Conservation (phyloP, 306 rosid species). For the Dalbergia cochinchinensis region DNA sequence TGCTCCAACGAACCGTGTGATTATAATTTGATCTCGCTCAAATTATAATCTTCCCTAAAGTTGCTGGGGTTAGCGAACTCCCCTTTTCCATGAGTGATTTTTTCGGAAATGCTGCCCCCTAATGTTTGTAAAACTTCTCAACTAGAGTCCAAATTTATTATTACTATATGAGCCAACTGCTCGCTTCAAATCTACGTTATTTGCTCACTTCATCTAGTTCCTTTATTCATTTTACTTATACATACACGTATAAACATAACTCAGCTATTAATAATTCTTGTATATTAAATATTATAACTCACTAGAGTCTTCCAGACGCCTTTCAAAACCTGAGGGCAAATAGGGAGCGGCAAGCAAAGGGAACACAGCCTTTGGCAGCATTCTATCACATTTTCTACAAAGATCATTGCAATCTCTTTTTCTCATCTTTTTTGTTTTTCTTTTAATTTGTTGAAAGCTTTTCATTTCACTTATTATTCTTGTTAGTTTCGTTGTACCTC, state of each 20-base stretch:
- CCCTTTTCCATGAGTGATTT: too few relatives aligned
- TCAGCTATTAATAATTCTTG: background rate
- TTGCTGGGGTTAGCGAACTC: too few relatives aligned
- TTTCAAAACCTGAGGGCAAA: background rate
- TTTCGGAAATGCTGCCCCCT: background rate
- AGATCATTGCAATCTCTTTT: conserved; percentile 2
- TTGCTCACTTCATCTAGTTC: background rate
- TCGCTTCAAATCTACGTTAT: background rate
- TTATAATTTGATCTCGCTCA: background rate
- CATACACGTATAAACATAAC: background rate
- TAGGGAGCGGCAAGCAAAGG: conserved; percentile 5
- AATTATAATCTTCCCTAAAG: too few relatives aligned
- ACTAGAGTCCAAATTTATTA: background rate
- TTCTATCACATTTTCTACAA: conserved; percentile 7
- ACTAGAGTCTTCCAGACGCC: background rate
- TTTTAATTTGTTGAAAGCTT: background rate
- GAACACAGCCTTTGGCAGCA: conserved; percentile 20
- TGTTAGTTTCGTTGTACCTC: background rate
- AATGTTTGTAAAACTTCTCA: background rate
- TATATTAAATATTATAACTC: background rate
- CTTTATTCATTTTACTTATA: background rate
- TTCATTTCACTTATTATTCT: background rate
- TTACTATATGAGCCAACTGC: background rate
- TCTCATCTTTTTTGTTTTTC: background rate
- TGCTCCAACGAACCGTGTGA: too few relatives aligned